Base-by-base conservation (phyloP, 1,139 yeast species). In the Suhomyces yuchorum region DNA sequence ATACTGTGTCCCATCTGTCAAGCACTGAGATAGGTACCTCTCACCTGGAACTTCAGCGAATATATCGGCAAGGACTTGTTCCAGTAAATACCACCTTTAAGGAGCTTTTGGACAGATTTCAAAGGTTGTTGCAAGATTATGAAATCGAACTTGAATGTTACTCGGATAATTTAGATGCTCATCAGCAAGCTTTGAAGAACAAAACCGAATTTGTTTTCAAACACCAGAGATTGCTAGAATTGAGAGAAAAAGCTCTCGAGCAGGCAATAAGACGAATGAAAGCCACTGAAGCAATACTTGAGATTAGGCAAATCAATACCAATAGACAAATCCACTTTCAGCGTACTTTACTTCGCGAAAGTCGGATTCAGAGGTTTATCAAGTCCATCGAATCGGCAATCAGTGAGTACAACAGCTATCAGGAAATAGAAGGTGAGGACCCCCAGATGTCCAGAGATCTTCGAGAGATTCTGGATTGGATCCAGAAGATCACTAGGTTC, bases 101-200 rank as follows among this genome's bases (percentile, higher is more conserved):
- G 19, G 22, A 22, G 3, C 23, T 35, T 5, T 23, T 44, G 6
- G 42, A 37, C 5, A 19, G 30, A 17, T 34, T 47, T 14, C 42
- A 39, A 20, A 38, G 7, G 4, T 42, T 38, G 30, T 35, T 49
- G 19, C 38, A 37, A 3, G 37, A 28, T 6, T 49, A 47, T 30
- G 50, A 48, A 20, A 23, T 3, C 4, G 44, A 46, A 18, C 42
- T 50, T 12, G 24, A 22, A 6, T 26, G 36, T 15, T 49, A 40
- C 24, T 35, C 40, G 11, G 26, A 40, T 2, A 42, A 37, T 26
- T 37, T 48, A 9, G 43, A 41, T 11, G 3, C 22, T 1, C 51
- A 48, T 8, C 49, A 43, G 19, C 34, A 26, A 8, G 19, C 32
- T 19, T 37, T 48, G 36, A 23, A 12, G 23, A 43, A 39, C 4